These are phyloP conservation scores for Yarrowia yakushimensis DNA, from an alignment of 805 yeast genomes.

Conservation along the genomic window DNA sequence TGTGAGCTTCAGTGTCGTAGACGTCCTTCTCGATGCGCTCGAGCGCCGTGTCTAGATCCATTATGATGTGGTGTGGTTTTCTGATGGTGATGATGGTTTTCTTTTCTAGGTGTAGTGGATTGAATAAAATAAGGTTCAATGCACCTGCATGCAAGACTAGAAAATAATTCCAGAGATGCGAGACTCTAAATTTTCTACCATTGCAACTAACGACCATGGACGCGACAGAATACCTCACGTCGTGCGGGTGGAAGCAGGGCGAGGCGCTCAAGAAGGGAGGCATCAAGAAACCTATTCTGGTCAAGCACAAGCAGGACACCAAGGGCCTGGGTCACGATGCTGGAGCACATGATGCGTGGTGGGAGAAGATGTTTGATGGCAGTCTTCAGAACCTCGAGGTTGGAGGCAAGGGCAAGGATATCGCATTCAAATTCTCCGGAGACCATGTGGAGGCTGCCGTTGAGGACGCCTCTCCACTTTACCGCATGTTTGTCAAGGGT, in stretches of 20 bases:
- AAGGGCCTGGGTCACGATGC: slow-evolving; percentile 82
- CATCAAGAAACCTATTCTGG: slow-evolving; percentile 76
- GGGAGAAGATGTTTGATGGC: slow-evolving; percentile 95
- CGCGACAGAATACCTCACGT: slow-evolving; percentile 63
- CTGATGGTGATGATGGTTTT: not conserved
- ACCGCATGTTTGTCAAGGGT: slow-evolving; percentile 82
- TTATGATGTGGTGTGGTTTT: not conserved
- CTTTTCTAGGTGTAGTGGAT: not conserved
- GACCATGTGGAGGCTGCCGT: slow-evolving; percentile 44
- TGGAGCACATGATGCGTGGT: slow-evolving; percentile 86
- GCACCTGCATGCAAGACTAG: not conserved
- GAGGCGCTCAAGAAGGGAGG: slow-evolving; percentile 80
- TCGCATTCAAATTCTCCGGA: slow-evolving; percentile 57
- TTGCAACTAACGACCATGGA: slow-evolving; percentile 50
- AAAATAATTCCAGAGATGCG: slow-evolving; percentile 4
- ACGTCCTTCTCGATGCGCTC: slow-evolving; percentile 10
- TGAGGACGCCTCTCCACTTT: slow-evolving; percentile 65
- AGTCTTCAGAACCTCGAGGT: slow-evolving; percentile 78
- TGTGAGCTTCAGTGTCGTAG: slow-evolving; percentile 7
- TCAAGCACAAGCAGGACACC: slow-evolving; percentile 83
- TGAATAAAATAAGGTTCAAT: not conserved
- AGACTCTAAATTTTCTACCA: not conserved
- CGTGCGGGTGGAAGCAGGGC: slow-evolving; percentile 92
- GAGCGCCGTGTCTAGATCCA: slow-evolving; percentile 16
- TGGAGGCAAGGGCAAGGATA: slow-evolving; percentile 36